These are phyloP conservation scores for Tylopilus intermedius DNA, from an alignment of 768 basidiomycete genomes.

Conservation along the genomic window DNA sequence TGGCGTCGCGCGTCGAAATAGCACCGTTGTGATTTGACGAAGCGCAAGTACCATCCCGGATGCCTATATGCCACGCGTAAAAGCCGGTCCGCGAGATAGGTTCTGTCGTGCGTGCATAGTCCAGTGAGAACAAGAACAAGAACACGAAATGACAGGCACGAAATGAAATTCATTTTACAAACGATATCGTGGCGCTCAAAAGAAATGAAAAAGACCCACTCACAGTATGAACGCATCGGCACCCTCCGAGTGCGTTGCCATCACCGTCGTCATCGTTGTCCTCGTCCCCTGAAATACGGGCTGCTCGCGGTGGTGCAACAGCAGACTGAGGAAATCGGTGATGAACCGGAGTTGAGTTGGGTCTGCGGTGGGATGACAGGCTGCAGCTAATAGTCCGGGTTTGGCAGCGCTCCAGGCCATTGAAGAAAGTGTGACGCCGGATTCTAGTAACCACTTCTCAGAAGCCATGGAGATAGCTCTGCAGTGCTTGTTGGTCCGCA, in stretches of 20 bases:
- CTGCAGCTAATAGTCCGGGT: constrained; percentile 50
- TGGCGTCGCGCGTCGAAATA: constrained; percentile 33
- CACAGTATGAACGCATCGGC: constrained; percentile 19
- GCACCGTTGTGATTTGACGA: constrained; percentile 33
- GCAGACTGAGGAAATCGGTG: constrained; percentile 45
- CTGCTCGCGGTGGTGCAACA: constrained; percentile 36
- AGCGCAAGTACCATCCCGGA: constrained; percentile 39
- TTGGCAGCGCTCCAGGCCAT: constrained; percentile 30
- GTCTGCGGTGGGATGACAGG: constrained; percentile 58
- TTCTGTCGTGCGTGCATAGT: background rate
- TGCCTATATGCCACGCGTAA: constrained; percentile 32
- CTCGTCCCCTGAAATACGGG: constrained; percentile 3
- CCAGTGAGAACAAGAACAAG: background rate
- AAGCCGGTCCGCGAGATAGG: constrained; percentile 34
- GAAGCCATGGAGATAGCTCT: constrained; percentile 24
- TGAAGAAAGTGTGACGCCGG: constrained; percentile 18
- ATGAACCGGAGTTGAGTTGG: constrained; percentile 49
- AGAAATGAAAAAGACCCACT: constrained; percentile 5
- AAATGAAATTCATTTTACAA: background rate
- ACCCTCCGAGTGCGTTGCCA: background rate
- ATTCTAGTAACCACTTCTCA: constrained; percentile 26
- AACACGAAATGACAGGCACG: constrained; percentile 1
- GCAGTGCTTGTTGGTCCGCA: constrained; percentile 28
- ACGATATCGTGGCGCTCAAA: constrained; percentile 8
- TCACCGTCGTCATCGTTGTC: background rate